These are phyloP conservation scores for Cotoneaster glaucophyllus DNA, from an alignment of 306 rosid genomes.

Conservation along the genomic window DNA sequence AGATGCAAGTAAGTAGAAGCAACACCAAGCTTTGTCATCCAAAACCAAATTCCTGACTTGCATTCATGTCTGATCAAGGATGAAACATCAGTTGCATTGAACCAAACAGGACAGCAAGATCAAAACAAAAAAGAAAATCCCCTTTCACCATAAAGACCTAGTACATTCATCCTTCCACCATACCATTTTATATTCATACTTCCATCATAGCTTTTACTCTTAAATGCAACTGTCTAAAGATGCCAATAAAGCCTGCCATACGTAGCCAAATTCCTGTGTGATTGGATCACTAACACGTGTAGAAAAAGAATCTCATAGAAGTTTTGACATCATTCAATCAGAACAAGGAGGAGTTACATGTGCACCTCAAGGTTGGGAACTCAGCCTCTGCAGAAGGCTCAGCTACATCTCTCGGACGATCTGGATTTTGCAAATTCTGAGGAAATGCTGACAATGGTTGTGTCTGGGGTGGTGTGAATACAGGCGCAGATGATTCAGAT, in stretches of 20 bases:
- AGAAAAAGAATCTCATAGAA: neutral
- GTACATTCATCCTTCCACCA: neutral
- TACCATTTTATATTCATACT: neutral
- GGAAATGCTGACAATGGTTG: conserved; percentile 82
- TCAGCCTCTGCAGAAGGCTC: conserved; percentile 75
- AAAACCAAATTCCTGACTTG: neutral
- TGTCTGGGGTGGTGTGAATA: conserved; percentile 87
- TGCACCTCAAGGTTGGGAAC: conserved; percentile 82
- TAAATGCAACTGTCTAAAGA: neutral
- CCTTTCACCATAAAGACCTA: neutral
- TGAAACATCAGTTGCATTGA: neutral
- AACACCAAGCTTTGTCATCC: neutral
- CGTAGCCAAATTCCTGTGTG: conserved; percentile 8
- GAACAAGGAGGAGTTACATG: conserved; percentile 11
- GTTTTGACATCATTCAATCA: conserved; percentile 3
- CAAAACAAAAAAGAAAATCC: neutral
- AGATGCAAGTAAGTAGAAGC: neutral
- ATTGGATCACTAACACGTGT: neutral
- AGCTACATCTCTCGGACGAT: conserved; percentile 41
- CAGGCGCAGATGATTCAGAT: conserved; percentile 71
- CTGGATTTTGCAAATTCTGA: conserved; percentile 53
- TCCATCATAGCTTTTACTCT: neutral
- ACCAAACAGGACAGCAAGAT: neutral
- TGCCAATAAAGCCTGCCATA: conserved; percentile 11
- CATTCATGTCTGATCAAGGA: neutral